These are phyloP conservation scores for Chloromonas sp. DNA, from an alignment of 163 green algal species.

Conservation along the genomic window DNA sequence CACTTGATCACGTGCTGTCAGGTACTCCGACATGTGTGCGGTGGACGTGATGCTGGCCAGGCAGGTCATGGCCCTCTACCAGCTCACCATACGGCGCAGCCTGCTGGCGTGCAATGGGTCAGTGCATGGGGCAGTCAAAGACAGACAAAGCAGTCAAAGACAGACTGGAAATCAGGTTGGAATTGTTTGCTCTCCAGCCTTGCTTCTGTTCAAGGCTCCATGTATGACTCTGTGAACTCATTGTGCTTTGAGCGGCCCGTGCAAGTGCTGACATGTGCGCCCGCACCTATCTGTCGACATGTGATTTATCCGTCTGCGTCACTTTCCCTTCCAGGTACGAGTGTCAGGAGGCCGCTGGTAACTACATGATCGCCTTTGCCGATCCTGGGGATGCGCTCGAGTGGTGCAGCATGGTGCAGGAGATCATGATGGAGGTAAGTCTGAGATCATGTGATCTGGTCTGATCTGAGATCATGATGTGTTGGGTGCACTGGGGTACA, in stretches of 20 bases:
- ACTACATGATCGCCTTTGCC: constrained; percentile 62
- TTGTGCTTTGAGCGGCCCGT: neutral
- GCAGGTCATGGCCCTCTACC: constrained; percentile 49
- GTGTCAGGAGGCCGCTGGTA: constrained; percentile 49
- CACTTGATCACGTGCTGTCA: constrained; percentile 3
- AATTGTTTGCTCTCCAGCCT: neutral
- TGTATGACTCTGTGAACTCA: neutral
- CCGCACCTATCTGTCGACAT: neutral
- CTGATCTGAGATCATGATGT: no score
- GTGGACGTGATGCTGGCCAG: constrained; percentile 23
- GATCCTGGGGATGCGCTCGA: constrained; percentile 41
- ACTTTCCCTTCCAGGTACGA: constrained; percentile 24
- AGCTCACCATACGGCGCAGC: constrained; percentile 42
- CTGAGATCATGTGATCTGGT: no score
- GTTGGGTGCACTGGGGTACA: no score
- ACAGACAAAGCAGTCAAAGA: neutral
- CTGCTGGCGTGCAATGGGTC: constrained; percentile 47
- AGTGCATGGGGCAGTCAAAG: constrained; percentile 38
- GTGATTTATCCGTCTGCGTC: neutral
- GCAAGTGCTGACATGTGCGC: neutral
- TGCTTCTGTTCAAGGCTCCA: neutral
- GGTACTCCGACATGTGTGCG: constrained; percentile 35
- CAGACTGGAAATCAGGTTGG: no score
- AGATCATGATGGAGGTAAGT: constrained; percentile 46
- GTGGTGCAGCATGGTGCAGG: constrained; percentile 61